phyloP scores from a whole-genome alignment of 2,329 filamentous ascomycete species.

The Aspergillus flavus region DNA sequence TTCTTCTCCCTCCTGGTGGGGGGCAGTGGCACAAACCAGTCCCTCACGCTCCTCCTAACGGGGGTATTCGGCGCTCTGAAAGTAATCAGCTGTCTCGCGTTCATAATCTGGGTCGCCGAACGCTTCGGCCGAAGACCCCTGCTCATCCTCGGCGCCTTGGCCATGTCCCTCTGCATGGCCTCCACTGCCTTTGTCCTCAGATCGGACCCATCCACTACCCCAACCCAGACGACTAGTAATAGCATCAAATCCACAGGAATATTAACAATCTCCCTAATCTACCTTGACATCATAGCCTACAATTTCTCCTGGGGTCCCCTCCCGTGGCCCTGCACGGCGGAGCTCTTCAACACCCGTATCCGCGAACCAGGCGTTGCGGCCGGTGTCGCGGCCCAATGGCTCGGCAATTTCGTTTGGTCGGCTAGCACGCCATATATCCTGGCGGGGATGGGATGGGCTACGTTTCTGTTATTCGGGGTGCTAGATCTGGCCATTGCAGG shows the following conservation, averaged over 20 bases:
- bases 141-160: constrained; percentile 51
- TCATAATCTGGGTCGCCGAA: constrained; percentile 58
- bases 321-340: constrained; percentile 43
- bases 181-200: constrained; percentile 52
- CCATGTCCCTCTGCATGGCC: constrained; percentile 50
- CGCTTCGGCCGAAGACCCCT: constrained; percentile 55
- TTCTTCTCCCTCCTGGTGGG: constrained; percentile 56
- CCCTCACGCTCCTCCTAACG: constrained; percentile 53
- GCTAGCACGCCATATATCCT: constrained; percentile 48
- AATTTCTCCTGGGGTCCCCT: constrained; percentile 47
- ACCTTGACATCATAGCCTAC: constrained; percentile 55
- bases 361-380: constrained; percentile 44
- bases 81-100: constrained; percentile 52
- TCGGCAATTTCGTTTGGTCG: constrained; percentile 46
- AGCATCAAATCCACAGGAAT: constrained; percentile 49
- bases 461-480: constrained; percentile 46
- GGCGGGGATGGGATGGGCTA: constrained; percentile 51
- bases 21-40: constrained; percentile 36
- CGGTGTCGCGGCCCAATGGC: constrained; percentile 44
- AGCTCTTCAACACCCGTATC: constrained; percentile 43
- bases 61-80: constrained; percentile 59
- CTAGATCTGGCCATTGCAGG: constrained; percentile 50
- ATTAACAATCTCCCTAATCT: constrained; percentile 57
- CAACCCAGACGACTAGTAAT: not conserved
- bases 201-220: constrained; percentile 37